Base-by-base conservation (phyloP, 2,329 filamentous ascomycete genomes). In the Cordyceps sp. region DNA sequence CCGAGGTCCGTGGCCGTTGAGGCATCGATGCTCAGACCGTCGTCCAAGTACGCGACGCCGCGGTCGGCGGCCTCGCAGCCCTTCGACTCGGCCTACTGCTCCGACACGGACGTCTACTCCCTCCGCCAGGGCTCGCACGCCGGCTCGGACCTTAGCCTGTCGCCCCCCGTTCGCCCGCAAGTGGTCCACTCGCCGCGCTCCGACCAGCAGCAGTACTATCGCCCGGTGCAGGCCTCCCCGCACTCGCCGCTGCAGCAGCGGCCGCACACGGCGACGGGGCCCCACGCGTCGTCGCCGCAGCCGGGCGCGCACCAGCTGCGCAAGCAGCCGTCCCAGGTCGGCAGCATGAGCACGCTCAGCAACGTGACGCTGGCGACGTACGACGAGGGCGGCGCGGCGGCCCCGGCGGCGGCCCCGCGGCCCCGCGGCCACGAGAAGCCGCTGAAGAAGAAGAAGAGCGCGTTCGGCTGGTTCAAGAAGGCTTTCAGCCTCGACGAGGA, bases 401-500 rank as follows among this genome's bases (percentile, higher is more conserved):
- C 39, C 38, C 45, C 33, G 33, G 44, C 41, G n/a, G 46, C 38
- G 13, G 43, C 42, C 26, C 42, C 45, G 16, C 46, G 49, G 2
- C 49, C 45, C 14, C 48, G 17, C 8, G 23, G 14, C 23, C 26
- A 10, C 4, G 15, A 52, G 17, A 58, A 57, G 34, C 54, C 61
- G 24, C 45, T 75, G 5, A 76, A 76, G 50, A 78, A 76, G 57
- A 77, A 77, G 58, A 64, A 69, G 39, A 76, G 73, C 42, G 69
- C 71, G 2, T 75, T 78, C 44, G 73, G 72, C 3, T 78, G 73
- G 73, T 49, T 78, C 34, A 77, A 76, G 50, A 77, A 78, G 53
- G 72, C 72, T 1, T 78, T 78, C 32, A 68, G 66, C 22, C 52
- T 78, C 18, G 71, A 74, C 37, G 73, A 78, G 16, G 69, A 76